Evolutionary conservation across 108 stramenopile genomes (phyloP).

Genomic region (Thalassiosira profunda): DNA sequence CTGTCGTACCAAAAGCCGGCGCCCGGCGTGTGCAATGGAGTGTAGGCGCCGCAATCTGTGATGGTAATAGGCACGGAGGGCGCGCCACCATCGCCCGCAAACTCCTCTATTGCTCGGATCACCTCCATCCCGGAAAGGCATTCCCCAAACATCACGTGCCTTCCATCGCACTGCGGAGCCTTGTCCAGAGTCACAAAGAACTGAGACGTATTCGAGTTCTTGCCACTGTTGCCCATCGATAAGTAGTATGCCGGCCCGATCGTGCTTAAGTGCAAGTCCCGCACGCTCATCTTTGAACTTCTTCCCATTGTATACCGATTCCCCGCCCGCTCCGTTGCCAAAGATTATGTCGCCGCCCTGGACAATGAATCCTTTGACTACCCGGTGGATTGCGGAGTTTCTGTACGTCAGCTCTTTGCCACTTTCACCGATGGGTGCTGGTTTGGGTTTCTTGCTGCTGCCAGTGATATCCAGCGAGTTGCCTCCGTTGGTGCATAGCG

Average conservation of each 20-base stretch:
- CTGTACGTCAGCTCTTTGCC: constrained; percentile 88
- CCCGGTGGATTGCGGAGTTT: constrained; percentile 77
- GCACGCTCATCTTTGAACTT: constrained; percentile 95
- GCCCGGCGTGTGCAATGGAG: constrained; percentile 56
- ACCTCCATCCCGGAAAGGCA: constrained; percentile 84
- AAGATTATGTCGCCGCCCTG: constrained; percentile 98
- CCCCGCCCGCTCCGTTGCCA: constrained; percentile 97
- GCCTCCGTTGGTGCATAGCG: constrained; percentile 76
- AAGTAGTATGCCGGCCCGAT: constrained; percentile 79
- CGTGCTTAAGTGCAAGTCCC: constrained; percentile 85
- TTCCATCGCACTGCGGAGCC: constrained; percentile 92
- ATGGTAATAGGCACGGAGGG: constrained; percentile 60
- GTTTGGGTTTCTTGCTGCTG: constrained; percentile 45
- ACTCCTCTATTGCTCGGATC: constrained; percentile 68
- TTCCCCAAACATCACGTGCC: constrained; percentile 96
- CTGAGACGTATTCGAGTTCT: constrained; percentile 94
- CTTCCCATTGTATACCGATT: constrained; percentile 88
- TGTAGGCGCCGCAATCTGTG: constrained; percentile 79
- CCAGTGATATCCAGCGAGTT: constrained; percentile 13
- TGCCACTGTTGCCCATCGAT: constrained; percentile 96
- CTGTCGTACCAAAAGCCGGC: constrained; percentile 85
- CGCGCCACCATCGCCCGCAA: constrained; percentile 37
- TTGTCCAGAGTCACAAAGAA: constrained; percentile 91
- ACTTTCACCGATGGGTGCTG: constrained; percentile 72
- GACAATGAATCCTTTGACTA: constrained; percentile 82